Conservation (phyloP, 768 basidiomycete species). For the Rhodotorula babjevae region DNA sequence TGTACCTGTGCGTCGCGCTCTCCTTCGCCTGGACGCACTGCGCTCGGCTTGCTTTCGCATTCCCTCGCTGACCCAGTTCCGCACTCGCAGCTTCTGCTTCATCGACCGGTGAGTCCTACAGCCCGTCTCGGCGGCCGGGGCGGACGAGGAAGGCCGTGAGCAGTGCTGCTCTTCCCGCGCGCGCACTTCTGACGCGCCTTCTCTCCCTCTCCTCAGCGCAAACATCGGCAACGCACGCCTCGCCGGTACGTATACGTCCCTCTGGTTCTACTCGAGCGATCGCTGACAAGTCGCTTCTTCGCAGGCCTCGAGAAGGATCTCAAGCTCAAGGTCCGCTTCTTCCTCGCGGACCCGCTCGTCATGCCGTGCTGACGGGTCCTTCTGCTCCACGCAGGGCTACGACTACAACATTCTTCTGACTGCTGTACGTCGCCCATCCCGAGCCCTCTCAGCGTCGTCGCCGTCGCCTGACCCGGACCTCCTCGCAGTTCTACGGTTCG, state of each 20-base stretch:
- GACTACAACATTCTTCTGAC: slow-evolving; percentile 15
- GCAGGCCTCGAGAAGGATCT: slow-evolving; percentile 39
- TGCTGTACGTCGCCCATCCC: neutral
- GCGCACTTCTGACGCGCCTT: no score
- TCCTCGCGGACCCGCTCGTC: no score
- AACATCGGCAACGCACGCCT: slow-evolving; percentile 34
- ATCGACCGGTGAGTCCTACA: neutral
- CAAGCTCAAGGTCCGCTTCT: neutral
- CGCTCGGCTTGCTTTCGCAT: neutral
- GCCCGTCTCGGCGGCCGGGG: neutral
- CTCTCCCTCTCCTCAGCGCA: neutral
- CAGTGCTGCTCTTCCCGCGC: no score
- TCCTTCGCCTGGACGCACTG: neutral
- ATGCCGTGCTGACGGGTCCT: neutral
- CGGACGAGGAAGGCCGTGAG: no score
- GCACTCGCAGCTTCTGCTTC: slow-evolving; percentile 11
- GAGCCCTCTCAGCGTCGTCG: neutral
- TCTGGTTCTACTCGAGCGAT: no score
- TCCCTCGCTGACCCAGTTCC: neutral
- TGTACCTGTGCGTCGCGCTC: slow-evolving; percentile 13
- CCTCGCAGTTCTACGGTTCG: no score
- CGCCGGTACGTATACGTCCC: slow-evolving; percentile 20
- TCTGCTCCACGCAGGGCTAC: slow-evolving; percentile 23
- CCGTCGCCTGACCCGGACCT: neutral
- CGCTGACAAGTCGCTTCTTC: no score